Evolutionary conservation across 2,329 filamentous ascomycete genomes (phyloP).

Genomic region (Fusarium poae): DNA sequence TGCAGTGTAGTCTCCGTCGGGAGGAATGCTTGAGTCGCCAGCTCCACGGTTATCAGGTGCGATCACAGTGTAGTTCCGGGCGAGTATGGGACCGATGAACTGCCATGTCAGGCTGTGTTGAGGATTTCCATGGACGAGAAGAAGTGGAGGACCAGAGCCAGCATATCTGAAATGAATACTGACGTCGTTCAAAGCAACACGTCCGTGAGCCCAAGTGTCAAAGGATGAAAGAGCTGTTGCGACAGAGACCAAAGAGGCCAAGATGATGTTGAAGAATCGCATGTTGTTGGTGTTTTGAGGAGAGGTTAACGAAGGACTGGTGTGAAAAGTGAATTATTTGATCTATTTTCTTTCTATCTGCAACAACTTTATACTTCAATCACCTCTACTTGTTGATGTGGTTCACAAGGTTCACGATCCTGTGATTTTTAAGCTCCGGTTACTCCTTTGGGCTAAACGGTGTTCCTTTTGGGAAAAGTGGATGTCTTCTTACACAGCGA

Average conservation of each 20-base stretch:
- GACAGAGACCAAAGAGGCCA: constrained; percentile 12
- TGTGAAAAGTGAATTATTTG: rapidly evolving
- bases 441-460: constrained; percentile 25
- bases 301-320: background rate
- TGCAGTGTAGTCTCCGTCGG: constrained; percentile 57
- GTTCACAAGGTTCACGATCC: background rate
- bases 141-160: constrained; percentile 55
- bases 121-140: constrained; percentile 59
- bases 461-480: background rate
- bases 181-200: constrained; percentile 55
- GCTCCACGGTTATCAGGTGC: constrained; percentile 58
- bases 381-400: background rate
- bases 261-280: constrained; percentile 1
- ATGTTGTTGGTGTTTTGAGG: background rate
- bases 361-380: constrained; percentile 1
- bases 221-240: constrained; percentile 49
- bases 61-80: constrained; percentile 59
- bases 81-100: constrained; percentile 41
- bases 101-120: constrained; percentile 53
- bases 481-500: background rate
- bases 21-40: constrained; percentile 57
- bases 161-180: constrained; percentile 60
- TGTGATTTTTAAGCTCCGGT: constrained; percentile 16
- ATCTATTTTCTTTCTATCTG: rapidly evolving
- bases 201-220: constrained; percentile 54